Conservation (phyloP, 805 yeast species). For the Kuraishia ogatae region DNA sequence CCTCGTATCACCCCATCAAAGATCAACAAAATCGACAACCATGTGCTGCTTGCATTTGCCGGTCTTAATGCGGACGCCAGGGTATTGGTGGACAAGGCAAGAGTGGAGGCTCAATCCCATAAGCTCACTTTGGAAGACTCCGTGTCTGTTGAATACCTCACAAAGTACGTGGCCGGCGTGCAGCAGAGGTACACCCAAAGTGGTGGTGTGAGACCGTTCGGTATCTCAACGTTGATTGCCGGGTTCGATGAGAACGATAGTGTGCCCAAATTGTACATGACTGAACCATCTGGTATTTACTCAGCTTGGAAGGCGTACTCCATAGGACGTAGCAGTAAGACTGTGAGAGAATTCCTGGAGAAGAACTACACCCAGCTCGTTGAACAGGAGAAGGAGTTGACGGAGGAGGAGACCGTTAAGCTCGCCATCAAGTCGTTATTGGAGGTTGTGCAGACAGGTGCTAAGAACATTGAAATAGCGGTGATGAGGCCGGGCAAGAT, state of each 20-base stretch:
- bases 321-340: conserved; percentile 89
- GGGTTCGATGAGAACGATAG: conserved; percentile 87
- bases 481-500: conserved; percentile 66
- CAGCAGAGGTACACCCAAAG: conserved; percentile 96
- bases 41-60: conserved; percentile 88
- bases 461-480: conserved; percentile 89
- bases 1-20: conserved; percentile 94
- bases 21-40: conserved; percentile 85
- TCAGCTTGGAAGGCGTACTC: conserved; percentile 98
- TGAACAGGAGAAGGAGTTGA: conserved; percentile 42
- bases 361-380: conserved; percentile 51
- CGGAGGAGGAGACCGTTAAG: conserved; percentile 63
- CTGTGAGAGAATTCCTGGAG: conserved; percentile 92
- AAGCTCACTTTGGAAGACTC: conserved; percentile 91
- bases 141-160: conserved; percentile 82
- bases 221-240: conserved; percentile 89
- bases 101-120: conserved; percentile 95
- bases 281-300: conserved; percentile 96
- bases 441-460: conserved; percentile 97
- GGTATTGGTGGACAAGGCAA: conserved; percentile 86
- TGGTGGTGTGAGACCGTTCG: conserved; percentile 98
- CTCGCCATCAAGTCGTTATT: conserved; percentile 80
- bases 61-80: conserved; percentile 99
- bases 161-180: conserved; percentile 94
- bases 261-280: conserved; percentile 79